Evolutionary conservation across 345 rosid species (phyloP).

Genomic region (Iberis pinnata): DNA sequence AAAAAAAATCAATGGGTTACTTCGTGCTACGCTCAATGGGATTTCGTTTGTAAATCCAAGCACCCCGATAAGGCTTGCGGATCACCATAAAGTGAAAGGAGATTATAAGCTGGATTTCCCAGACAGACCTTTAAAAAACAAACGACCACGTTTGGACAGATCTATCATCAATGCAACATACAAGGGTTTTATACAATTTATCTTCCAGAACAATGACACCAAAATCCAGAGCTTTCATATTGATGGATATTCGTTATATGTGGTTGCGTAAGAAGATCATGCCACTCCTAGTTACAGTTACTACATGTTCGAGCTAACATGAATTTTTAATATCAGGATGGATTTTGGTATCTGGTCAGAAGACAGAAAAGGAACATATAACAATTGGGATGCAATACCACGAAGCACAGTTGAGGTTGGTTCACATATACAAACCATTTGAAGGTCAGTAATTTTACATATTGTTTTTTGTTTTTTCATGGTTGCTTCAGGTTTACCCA

Average conservation of each 20-base stretch:
- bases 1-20: conserved; percentile 46
- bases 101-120: conserved; percentile 88
- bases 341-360: conserved; percentile 89
- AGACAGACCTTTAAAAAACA: conserved; percentile 44
- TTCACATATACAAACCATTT: background rate
- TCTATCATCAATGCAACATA: conserved; percentile 87
- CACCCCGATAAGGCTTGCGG: conserved; percentile 85
- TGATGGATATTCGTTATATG: conserved; percentile 76
- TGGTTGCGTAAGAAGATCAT: conserved; percentile 60
- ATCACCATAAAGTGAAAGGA: conserved; percentile 60
- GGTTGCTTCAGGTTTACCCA: conserved; percentile 58
- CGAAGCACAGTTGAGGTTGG: conserved; percentile 67
- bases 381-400: conserved; percentile 64
- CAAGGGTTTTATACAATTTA: conserved; percentile 72
- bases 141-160: conserved; percentile 46
- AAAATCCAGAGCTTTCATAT: conserved; percentile 81
- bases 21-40: conserved; percentile 66
- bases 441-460: background rate
- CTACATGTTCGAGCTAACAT: conserved; percentile 21
- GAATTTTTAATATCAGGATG: conserved; percentile 51
- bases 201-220: conserved; percentile 88
- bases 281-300: conserved; percentile 4
- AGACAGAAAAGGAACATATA: conserved; percentile 55
- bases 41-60: conserved; percentile 67
- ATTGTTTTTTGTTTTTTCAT: background rate